Conservation (phyloP, 805 yeast genomes). For the Ogataea salicorniae region DNA sequence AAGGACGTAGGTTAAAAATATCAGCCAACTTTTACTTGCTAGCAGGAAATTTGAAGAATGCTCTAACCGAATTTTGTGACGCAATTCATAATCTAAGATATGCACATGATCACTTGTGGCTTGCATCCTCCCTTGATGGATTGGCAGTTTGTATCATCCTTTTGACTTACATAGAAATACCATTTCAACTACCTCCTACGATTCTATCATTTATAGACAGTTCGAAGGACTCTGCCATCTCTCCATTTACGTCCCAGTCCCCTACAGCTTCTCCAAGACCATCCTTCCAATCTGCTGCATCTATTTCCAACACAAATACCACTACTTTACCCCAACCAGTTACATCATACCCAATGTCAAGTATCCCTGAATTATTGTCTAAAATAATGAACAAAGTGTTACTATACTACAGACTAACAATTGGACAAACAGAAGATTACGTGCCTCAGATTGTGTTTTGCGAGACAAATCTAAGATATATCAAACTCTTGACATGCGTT, state of each 20-base stretch:
- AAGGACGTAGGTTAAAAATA: conserved; percentile 72
- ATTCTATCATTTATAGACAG: conserved; percentile 20
- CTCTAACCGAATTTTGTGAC: conserved; percentile 70
- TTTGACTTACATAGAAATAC: conserved; percentile 49
- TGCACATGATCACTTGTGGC: conserved; percentile 77
- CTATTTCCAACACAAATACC: conserved; percentile 11
- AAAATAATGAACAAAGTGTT: conserved; percentile 36
- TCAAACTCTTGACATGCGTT: conserved; percentile 53
- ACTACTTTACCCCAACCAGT: conserved; percentile 3
- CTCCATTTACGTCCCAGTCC: conserved; percentile 18
- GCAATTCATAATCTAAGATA: conserved; percentile 55
- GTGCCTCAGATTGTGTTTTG: conserved; percentile 79
- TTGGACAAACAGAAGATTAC: conserved; percentile 58
- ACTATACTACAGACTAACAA: conserved; percentile 46
- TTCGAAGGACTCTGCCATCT: conserved; percentile 21
- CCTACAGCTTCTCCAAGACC: conserved; percentile 44
- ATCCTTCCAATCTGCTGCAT: conserved; percentile 32
- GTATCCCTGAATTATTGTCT: conserved; percentile 33
- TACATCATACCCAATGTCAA: conserved; percentile 16
- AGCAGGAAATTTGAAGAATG: conserved; percentile 73
- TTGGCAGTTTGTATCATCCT: conserved; percentile 62
- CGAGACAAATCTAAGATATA: conserved; percentile 61
- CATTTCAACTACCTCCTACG: conserved; percentile 43
- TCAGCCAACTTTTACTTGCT: conserved; percentile 72
- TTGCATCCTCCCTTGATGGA: conserved; percentile 83